Percentiles rank a stretch among this genome's conserved stretches.
Conservation (phyloP, 345 rosid genomes). For the Dimocarpus longan region DNA sequence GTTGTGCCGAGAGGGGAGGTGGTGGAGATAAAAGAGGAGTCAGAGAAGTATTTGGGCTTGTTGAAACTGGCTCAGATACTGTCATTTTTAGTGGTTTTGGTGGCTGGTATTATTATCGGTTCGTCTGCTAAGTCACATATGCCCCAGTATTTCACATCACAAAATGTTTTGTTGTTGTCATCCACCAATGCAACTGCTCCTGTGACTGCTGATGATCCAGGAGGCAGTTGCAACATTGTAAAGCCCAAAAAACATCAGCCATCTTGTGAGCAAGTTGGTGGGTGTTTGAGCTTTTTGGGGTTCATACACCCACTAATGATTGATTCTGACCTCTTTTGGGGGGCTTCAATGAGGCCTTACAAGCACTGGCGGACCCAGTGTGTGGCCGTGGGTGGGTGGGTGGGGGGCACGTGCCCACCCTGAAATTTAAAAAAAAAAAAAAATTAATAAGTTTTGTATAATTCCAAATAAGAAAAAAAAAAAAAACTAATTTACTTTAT, state of each 20-base stretch:
- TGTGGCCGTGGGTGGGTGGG: too few relatives aligned
- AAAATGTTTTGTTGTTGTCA: neutral
- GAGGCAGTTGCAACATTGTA: neutral
- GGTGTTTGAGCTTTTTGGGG: constrained; percentile 48
- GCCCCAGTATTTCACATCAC: constrained; percentile 58
- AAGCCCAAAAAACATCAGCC: neutral
- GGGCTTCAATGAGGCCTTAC: constrained; percentile 77
- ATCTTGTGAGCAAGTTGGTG: constrained; percentile 41
- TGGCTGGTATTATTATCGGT: constrained; percentile 80
- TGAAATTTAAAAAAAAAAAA: too few relatives aligned
- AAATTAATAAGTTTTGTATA: too few relatives aligned
- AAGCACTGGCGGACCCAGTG: too few relatives aligned
- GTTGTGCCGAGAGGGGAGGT: constrained; percentile 30
- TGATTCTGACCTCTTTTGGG: constrained; percentile 78
- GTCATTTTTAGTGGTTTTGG: constrained; percentile 73
- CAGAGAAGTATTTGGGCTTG: constrained; percentile 56
- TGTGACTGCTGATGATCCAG: neutral
- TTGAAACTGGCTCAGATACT: constrained; percentile 70
- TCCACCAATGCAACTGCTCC: neutral
- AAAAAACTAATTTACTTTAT: too few relatives aligned
- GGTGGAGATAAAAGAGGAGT: constrained; percentile 56
- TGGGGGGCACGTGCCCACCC: too few relatives aligned
- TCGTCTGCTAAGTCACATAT: constrained; percentile 67
- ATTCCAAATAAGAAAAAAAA: too few relatives aligned
- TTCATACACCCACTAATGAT: constrained; percentile 54